A percentile compares a stretch with the other conserved stretches of the same genome.
Evolutionary conservation across 1,284 basidiomycete species (phyloP).

Genomic region (Kalmanozyma brasiliensis): DNA sequence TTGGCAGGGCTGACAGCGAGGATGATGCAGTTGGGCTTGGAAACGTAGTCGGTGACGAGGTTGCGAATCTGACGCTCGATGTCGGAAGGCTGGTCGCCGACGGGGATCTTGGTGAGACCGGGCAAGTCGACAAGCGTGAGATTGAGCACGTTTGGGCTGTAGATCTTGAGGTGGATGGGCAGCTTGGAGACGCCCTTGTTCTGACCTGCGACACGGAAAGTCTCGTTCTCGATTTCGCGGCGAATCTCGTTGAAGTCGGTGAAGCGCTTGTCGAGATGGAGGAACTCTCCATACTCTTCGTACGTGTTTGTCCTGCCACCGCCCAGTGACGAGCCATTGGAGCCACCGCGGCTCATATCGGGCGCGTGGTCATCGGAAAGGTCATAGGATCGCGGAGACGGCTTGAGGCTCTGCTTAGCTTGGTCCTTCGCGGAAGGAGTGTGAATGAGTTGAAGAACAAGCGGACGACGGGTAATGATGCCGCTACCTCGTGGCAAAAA

Average conservation of each 20-base stretch:
- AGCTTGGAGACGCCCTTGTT: constrained; percentile 98
- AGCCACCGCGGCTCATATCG: constrained; percentile 26
- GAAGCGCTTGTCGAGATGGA: constrained; percentile 94
- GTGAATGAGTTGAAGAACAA: constrained; percentile 94
- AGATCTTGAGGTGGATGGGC: constrained; percentile 93
- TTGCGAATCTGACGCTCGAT: constrained; percentile 96
- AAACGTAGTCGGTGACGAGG: constrained; percentile 92
- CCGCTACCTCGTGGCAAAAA: constrained; percentile 93
- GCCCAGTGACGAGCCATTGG: constrained; percentile 12
- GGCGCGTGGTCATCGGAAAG: constrained; percentile 24
- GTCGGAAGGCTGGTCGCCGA: constrained; percentile 79
- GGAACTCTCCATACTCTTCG: constrained; percentile 93
- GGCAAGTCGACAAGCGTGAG: constrained; percentile 95
- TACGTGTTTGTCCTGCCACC: constrained; percentile 34
- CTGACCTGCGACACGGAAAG: constrained; percentile 94
- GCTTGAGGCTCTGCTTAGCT: constrained; percentile 16
- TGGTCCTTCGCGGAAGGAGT: constrained; percentile 70
- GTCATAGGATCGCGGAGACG: constrained; percentile 36
- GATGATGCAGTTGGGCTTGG: constrained; percentile 96
- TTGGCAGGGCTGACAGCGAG: constrained; percentile 96
- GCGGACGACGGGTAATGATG: constrained; percentile 93
- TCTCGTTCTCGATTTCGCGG: constrained; percentile 97
- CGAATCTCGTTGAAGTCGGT: constrained; percentile 94
- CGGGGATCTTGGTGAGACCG: constrained; percentile 82
- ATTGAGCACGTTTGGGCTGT: constrained; percentile 93